Evolutionary conservation across 1,284 basidiomycete genomes (phyloP).

Genomic region (Veloboletus limbatus): DNA sequence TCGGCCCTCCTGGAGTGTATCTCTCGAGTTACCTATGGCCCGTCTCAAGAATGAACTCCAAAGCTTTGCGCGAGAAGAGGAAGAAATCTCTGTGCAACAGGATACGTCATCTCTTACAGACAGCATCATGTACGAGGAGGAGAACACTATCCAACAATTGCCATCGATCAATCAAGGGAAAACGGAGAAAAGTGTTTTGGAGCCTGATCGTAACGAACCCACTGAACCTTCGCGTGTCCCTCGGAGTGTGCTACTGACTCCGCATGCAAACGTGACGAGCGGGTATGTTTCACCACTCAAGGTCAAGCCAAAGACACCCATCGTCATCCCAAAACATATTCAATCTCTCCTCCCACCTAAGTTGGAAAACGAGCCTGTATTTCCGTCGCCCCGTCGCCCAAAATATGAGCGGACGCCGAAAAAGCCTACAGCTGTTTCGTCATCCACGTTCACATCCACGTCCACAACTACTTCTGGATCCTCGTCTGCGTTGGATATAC

Average conservation of each 20-base stretch:
- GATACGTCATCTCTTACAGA: slow-evolving; percentile 23
- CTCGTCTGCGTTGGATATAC: slow-evolving; percentile 32
- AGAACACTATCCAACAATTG: slow-evolving; percentile 30
- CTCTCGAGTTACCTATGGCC: slow-evolving; percentile 74
- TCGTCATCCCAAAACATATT: slow-evolving; percentile 49
- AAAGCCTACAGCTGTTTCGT: slow-evolving; percentile 23
- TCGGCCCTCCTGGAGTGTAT: slow-evolving; percentile 60
- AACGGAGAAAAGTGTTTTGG: slow-evolving; percentile 38
- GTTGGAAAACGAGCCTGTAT: slow-evolving; percentile 55
- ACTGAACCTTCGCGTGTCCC: slow-evolving; percentile 36
- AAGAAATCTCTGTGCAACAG: slow-evolving; percentile 13
- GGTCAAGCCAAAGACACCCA: slow-evolving; percentile 49
- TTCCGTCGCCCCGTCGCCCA: slow-evolving; percentile 40
- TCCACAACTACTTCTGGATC: slow-evolving; percentile 21
- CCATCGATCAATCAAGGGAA: slow-evolving; percentile 44
- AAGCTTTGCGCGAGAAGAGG: slow-evolving; percentile 48
- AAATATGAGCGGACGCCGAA: slow-evolving; percentile 33
- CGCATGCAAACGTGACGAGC: slow-evolving; percentile 40
- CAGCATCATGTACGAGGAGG: slow-evolving; percentile 35
- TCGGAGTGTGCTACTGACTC: slow-evolving; percentile 31
- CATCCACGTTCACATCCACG: slow-evolving; percentile 31
- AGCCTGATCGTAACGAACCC: slow-evolving; percentile 49
- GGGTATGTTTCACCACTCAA: slow-evolving; percentile 37
- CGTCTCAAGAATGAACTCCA: slow-evolving; percentile 68
- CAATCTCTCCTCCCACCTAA: slow-evolving; percentile 64